A percentile compares a stretch with the other conserved stretches of the same genome.
phyloP scores from a whole-genome alignment of 2,329 filamentous ascomycete genomes.

The Venturia carpophila region DNA sequence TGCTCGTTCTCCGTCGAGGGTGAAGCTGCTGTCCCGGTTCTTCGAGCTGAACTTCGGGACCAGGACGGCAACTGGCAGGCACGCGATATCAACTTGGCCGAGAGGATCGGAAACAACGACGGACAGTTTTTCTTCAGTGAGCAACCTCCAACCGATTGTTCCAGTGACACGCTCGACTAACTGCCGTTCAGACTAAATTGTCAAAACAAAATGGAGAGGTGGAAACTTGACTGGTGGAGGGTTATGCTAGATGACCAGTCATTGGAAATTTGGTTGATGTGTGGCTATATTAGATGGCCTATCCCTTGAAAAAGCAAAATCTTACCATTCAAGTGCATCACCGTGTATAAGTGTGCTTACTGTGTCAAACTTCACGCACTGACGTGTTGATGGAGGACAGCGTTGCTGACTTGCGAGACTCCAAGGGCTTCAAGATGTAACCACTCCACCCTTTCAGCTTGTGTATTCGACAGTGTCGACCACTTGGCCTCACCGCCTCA shows the following conservation, averaged over 20 bases:
- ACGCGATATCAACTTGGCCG: constrained; percentile 48
- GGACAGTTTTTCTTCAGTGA: constrained; percentile 36
- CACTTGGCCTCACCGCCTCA: no score
- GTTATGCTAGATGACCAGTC: neutral
- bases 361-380: neutral
- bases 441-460: no score
- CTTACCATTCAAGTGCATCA: neutral
- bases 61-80: constrained; percentile 35
- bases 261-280: neutral
- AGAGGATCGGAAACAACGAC: constrained; percentile 47
- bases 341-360: neutral
- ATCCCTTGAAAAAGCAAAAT: neutral
- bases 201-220: neutral
- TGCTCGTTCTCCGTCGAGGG: constrained; percentile 46
- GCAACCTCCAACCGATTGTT: neutral
- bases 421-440: no score
- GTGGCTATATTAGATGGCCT: neutral
- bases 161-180: neutral
- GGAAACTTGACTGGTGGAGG: neutral
- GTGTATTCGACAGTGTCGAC: no score
- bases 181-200: neutral
- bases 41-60: constrained; percentile 43
- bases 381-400: no score
- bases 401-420: no score
- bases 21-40: constrained; percentile 42